Conservation (phyloP, 75 land plant species). For the Cunninghamia lanceolata region DNA sequence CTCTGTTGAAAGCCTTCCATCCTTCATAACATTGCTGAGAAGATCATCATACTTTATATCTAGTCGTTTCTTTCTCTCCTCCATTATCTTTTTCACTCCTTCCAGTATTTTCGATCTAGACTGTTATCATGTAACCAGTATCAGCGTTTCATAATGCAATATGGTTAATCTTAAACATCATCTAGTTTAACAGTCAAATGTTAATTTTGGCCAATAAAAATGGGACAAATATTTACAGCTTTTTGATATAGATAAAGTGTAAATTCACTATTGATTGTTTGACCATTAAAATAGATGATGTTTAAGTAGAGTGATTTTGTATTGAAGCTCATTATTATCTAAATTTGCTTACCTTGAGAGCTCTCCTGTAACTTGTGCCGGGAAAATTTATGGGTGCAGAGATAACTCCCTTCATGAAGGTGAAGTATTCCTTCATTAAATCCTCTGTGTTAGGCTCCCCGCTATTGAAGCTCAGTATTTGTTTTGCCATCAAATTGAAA, state of each 20-base stretch:
- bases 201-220: too few relatives aligned
- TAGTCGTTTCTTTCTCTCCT: conserved; percentile 4
- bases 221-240: too few relatives aligned
- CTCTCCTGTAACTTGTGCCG: conserved; percentile 66
- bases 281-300: too few relatives aligned
- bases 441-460: conserved; percentile 58
- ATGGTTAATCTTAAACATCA: too few relatives aligned
- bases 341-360: conserved; percentile 44
- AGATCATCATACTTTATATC: conserved; percentile 53
- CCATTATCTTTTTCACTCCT: conserved; percentile 19
- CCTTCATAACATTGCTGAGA: conserved; percentile 49
- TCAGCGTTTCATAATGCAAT: background rate
- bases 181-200: too few relatives aligned
- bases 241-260: too few relatives aligned
- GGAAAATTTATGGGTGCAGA: conserved; percentile 76
- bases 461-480: conserved; percentile 71
- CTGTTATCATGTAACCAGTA: conserved; percentile 21
- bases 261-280: too few relatives aligned
- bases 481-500: conserved; percentile 80
- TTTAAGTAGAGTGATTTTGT: too few relatives aligned
- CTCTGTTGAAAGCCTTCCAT: conserved; percentile 57
- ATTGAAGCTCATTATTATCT: background rate
- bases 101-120: conserved; percentile 55
- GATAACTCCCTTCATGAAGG: conserved; percentile 83
- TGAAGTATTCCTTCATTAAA: conserved; percentile 63